phyloP scores from a whole-genome alignment of 2,329 filamentous ascomycete genomes.

The Stagonosporopsis vannaccii region DNA sequence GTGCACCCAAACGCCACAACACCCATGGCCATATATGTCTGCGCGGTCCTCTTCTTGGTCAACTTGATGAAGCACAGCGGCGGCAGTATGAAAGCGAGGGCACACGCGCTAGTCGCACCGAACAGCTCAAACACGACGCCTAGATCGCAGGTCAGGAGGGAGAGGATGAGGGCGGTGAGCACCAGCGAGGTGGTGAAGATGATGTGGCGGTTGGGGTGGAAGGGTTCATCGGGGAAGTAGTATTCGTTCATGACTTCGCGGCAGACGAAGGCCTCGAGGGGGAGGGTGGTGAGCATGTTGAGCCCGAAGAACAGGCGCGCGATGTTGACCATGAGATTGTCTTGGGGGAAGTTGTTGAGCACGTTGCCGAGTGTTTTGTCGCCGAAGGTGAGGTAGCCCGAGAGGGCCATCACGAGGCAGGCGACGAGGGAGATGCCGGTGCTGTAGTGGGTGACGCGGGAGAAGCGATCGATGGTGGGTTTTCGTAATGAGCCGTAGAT shows the following conservation, averaged over 20 bases:
- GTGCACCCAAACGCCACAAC: slow-evolving; percentile 78
- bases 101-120: slow-evolving; percentile 91
- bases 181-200: slow-evolving; percentile 85
- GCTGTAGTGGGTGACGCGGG: slow-evolving; percentile 91
- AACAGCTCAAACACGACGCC: slow-evolving; percentile 96
- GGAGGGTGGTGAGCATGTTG: slow-evolving; percentile 98
- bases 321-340: slow-evolving; percentile 93
- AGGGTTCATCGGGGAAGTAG: slow-evolving; percentile 74
- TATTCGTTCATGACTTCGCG: slow-evolving; percentile 96
- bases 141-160: slow-evolving; percentile 88
- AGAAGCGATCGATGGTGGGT: slow-evolving; percentile 94
- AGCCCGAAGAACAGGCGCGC: slow-evolving; percentile 94
- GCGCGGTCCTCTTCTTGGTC: slow-evolving; percentile 77
- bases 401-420: slow-evolving; percentile 85
- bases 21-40: slow-evolving; percentile 73
- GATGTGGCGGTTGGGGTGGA: slow-evolving; percentile 83
- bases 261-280: slow-evolving; percentile 96
- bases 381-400: slow-evolving; percentile 92
- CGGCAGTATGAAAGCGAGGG: slow-evolving; percentile 92
- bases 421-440: slow-evolving; percentile 90
- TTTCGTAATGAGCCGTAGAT: slow-evolving; percentile 96
- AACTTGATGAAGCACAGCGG: slow-evolving; percentile 95
- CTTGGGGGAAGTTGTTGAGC: slow-evolving; percentile 92
- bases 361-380: slow-evolving; percentile 93
- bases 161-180: slow-evolving; percentile 76